Conservation (phyloP, 2,329 filamentous ascomycete species). For the Penicillium capsulatum region DNA sequence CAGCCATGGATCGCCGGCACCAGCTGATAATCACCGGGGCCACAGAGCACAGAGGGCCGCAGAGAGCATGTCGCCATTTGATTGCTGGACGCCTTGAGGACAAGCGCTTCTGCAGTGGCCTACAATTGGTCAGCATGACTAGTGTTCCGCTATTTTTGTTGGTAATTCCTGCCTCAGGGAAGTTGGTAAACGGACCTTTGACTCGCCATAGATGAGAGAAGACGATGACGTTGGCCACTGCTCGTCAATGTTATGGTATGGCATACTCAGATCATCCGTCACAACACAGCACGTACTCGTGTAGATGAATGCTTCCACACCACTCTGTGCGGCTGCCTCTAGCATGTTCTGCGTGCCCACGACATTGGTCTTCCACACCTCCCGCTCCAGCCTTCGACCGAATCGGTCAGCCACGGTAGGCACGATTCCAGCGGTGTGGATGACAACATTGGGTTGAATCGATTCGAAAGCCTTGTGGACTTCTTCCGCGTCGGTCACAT, state of each 20-base stretch:
- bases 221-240: slow-evolving; percentile 36
- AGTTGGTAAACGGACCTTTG: slow-evolving; percentile 28
- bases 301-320: slow-evolving; percentile 51
- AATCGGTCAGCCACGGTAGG: slow-evolving; percentile 39
- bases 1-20: slow-evolving; percentile 43
- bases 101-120: slow-evolving; percentile 42
- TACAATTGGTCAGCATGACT: slow-evolving; percentile 20
- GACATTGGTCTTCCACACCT: slow-evolving; percentile 51
- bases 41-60: slow-evolving; percentile 43
- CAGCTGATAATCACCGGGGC: slow-evolving; percentile 42
- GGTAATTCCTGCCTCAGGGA: slow-evolving; percentile 4
- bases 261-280: slow-evolving; percentile 46
- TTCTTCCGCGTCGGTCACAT: slow-evolving; percentile 31
- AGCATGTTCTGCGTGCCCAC: slow-evolving; percentile 54
- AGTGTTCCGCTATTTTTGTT: neutral
- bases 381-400: slow-evolving; percentile 31
- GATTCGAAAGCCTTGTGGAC: slow-evolving; percentile 36
- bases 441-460: slow-evolving; percentile 46
- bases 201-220: slow-evolving; percentile 45
- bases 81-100: slow-evolving; percentile 35
- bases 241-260: slow-evolving; percentile 40
- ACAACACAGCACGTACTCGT: slow-evolving; percentile 55
- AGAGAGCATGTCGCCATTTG: slow-evolving; percentile 40
- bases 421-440: slow-evolving; percentile 53
- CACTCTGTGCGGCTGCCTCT: slow-evolving; percentile 41